Evolutionary conservation across 108 stramenopile genomes (phyloP).

Genomic region (Cyclotella atomus): DNA sequence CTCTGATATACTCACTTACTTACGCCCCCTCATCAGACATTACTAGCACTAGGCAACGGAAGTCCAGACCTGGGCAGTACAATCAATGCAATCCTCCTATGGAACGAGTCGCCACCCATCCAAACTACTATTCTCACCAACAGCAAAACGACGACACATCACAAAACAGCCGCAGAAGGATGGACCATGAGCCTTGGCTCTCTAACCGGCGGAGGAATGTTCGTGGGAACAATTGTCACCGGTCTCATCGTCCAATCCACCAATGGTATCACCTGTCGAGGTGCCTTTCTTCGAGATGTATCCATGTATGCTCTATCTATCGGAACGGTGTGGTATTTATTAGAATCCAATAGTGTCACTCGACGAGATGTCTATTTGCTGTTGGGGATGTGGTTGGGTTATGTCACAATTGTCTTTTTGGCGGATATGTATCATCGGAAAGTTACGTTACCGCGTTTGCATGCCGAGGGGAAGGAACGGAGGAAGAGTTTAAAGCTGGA

Average conservation of each 20-base stretch:
- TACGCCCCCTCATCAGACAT: too few species aligned
- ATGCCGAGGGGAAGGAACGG: slow-evolving; percentile 24
- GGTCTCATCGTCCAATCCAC: slow-evolving; percentile 40
- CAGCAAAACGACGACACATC: too few species aligned
- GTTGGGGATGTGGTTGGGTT: slow-evolving; percentile 41
- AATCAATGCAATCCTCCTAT: slow-evolving; percentile 54
- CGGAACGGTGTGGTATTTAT: slow-evolving; percentile 25
- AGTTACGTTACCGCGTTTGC: slow-evolving; percentile 36
- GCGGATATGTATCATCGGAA: slow-evolving; percentile 57
- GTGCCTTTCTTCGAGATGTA: slow-evolving; percentile 55
- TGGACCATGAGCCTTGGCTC: slow-evolving; percentile 60
- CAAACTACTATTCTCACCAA: not conserved
- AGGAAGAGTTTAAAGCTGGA: slow-evolving; percentile 23
- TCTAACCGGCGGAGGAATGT: slow-evolving; percentile 77
- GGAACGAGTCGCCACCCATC: slow-evolving; percentile 18
- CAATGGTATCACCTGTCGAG: slow-evolving; percentile 48
- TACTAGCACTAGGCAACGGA: slow-evolving; percentile 85
- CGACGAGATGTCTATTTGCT: slow-evolving; percentile 22
- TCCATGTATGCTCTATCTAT: slow-evolving; percentile 38
- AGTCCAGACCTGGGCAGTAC: slow-evolving; percentile 79
- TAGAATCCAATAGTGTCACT: slow-evolving; percentile 33
- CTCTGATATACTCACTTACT: too few species aligned
- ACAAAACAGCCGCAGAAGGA: slow-evolving; percentile 26
- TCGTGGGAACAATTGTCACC: slow-evolving; percentile 64
- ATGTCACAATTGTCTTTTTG: slow-evolving; percentile 42